Evolutionary conservation across 2,329 filamentous ascomycete genomes (phyloP).

Genomic region (Monosporascus sp.): DNA sequence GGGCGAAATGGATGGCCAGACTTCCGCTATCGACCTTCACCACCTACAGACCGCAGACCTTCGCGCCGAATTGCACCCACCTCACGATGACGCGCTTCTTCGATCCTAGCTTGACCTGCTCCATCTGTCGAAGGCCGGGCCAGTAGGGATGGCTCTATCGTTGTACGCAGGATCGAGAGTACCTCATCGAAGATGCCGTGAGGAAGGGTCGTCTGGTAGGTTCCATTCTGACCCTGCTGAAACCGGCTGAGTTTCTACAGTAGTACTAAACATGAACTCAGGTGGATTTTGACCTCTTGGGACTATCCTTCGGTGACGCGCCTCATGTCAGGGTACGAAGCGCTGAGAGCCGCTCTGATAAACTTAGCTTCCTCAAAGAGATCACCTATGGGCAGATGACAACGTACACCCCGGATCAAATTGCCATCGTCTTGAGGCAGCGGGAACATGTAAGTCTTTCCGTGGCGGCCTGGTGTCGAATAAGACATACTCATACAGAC

Average conservation of each 20-base stretch:
- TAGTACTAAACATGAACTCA: slow-evolving; percentile 9
- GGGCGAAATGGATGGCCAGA: too few relatives aligned
- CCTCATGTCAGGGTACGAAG: slow-evolving; percentile 33
- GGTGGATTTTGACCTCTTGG: slow-evolving; percentile 24
- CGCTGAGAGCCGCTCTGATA: slow-evolving; percentile 35
- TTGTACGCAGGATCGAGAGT: slow-evolving; percentile 43
- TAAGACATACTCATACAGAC: slow-evolving; percentile 3
- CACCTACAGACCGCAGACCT: neutral
- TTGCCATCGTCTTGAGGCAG: slow-evolving; percentile 44
- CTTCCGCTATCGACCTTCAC: too few relatives aligned
- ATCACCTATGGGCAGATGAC: slow-evolving; percentile 35
- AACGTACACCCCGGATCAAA: slow-evolving; percentile 42
- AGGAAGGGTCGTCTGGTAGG: slow-evolving; percentile 22
- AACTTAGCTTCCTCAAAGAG: slow-evolving; percentile 41
- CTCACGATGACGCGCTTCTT: slow-evolving; percentile 63
- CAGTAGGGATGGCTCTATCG: slow-evolving; percentile 67
- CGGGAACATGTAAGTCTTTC: slow-evolving; percentile 38
- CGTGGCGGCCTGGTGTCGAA: neutral
- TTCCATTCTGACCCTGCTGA: neutral
- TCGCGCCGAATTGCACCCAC: slow-evolving; percentile 53
- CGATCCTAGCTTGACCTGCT: slow-evolving; percentile 47
- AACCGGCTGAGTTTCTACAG: slow-evolving; percentile 3
- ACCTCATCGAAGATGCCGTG: slow-evolving; percentile 33
- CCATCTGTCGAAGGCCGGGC: slow-evolving; percentile 50
- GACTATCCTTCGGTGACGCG: slow-evolving; percentile 29